Evolutionary conservation across 1,284 basidiomycete species (phyloP).

Genomic region (Lignosus rhinocerotis): DNA sequence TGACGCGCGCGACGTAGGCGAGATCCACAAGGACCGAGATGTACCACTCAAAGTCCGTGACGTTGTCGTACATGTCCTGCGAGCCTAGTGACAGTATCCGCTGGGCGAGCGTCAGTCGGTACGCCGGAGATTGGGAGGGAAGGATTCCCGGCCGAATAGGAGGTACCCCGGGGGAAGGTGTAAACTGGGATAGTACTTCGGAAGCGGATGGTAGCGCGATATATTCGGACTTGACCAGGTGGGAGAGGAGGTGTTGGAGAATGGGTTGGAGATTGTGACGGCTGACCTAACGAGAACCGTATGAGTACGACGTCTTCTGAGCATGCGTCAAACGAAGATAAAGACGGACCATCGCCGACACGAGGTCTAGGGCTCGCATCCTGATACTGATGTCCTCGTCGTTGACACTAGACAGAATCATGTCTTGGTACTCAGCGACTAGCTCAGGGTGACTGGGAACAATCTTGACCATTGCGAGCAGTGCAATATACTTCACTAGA

Average conservation of each 20-base stretch:
- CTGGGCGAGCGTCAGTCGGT: conserved; percentile 80
- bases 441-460: conserved; percentile 91
- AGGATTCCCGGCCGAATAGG: conserved; percentile 39
- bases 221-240: conserved; percentile 72
- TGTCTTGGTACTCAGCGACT: conserved; percentile 90
- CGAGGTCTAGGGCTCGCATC: conserved; percentile 91
- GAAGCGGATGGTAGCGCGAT: conserved; percentile 56
- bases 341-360: conserved; percentile 83
- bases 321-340: conserved; percentile 1
- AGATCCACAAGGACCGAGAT: conserved; percentile 91
- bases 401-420: conserved; percentile 86
- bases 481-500: conserved; percentile 93
- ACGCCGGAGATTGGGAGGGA: conserved; percentile 72
- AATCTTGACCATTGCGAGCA: conserved; percentile 95
- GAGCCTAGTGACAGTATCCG: conserved; percentile 84
- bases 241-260: conserved; percentile 83
- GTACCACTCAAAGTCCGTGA: conserved; percentile 96
- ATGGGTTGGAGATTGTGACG: conserved; percentile 85
- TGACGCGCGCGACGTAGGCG: conserved; percentile 78
- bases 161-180: conserved; percentile 40
- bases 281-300: conserved; percentile 58
- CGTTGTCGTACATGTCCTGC: conserved; percentile 81
- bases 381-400: conserved; percentile 96
- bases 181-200: conserved; percentile 58
- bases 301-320: conserved; percentile 6